A percentile compares a stretch with the other conserved stretches of the same genome.
These are phyloP conservation scores for Wickerhamomyces subpelliculosus DNA, from an alignment of 805 yeast species.

Conservation along the genomic window DNA sequence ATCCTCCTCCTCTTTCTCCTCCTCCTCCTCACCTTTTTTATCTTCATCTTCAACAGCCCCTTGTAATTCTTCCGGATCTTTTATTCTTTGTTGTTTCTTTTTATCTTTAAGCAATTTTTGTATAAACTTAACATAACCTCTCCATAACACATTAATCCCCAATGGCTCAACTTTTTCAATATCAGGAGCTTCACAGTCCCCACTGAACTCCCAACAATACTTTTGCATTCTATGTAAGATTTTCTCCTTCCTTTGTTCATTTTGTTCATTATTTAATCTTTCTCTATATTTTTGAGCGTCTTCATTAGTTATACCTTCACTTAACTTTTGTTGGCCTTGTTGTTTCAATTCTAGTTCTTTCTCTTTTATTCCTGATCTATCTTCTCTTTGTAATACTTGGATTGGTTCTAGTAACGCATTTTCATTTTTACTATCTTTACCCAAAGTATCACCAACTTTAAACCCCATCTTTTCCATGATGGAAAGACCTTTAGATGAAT, in stretches of 20 bases:
- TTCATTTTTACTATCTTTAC: constrained; percentile 19
- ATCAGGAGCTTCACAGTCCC: constrained; percentile 25
- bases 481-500: constrained; percentile 35
- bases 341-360: constrained; percentile 9
- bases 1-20: constrained; percentile 15
- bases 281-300: constrained; percentile 11
- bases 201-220: constrained; percentile 35
- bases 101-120: constrained; percentile 9
- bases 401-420: constrained; percentile 28
- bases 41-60: not conserved
- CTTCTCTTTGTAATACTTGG: constrained; percentile 9
- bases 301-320: constrained; percentile 7
- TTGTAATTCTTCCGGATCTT: not conserved
- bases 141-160: constrained; percentile 37
- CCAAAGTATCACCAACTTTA: constrained; percentile 39
- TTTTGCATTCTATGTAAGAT: constrained; percentile 29
- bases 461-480: constrained; percentile 60
- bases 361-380: constrained; percentile 19
- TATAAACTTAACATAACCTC: constrained; percentile 23
- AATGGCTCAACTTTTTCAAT: constrained; percentile 20
- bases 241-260: constrained; percentile 7
- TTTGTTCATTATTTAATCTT: constrained; percentile 12
- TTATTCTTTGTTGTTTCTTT: not conserved
- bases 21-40: constrained; percentile 2
- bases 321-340: constrained; percentile 16